Evolutionary conservation across 805 yeast genomes (phyloP).

Genomic region (Jamesozyma gamospora): DNA sequence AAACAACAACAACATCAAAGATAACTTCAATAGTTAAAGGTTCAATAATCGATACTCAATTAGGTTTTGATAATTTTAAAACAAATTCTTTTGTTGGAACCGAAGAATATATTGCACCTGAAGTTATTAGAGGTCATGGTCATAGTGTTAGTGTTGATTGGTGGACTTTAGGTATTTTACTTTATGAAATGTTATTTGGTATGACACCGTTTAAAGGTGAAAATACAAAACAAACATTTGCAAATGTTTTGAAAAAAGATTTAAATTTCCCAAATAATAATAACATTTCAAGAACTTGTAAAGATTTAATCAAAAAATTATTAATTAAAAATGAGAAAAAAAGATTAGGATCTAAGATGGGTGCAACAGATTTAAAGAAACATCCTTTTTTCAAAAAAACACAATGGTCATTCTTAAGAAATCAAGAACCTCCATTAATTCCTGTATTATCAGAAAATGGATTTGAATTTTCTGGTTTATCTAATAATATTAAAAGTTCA

Average conservation of each 20-base stretch:
- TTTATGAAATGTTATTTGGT: slow-evolving; percentile 92
- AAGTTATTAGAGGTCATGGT: slow-evolving; percentile 92
- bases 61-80: slow-evolving; percentile 90
- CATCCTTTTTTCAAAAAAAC: slow-evolving; percentile 86
- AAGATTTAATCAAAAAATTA: slow-evolving; percentile 67
- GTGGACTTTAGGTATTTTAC: slow-evolving; percentile 96
- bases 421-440: slow-evolving; percentile 91
- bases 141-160: slow-evolving; percentile 98
- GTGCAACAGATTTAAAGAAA: slow-evolving; percentile 88
- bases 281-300: slow-evolving; percentile 63
- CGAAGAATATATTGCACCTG: slow-evolving; percentile 98
- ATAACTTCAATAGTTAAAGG: slow-evolving; percentile 49
- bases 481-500: slow-evolving; percentile 4
- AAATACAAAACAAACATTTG: slow-evolving; percentile 80
- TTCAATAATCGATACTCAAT: slow-evolving; percentile 69
- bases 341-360: slow-evolving; percentile 82
- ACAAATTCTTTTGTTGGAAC: slow-evolving; percentile 98
- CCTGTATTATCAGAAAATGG: slow-evolving; percentile 59
- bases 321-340: slow-evolving; percentile 82
- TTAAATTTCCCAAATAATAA: slow-evolving; percentile 67
- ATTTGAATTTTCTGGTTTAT: slow-evolving; percentile 38
- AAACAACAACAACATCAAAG: slow-evolving; percentile 55
- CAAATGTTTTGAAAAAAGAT: slow-evolving; percentile 76
- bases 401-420: slow-evolving; percentile 91
- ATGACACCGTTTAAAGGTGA: slow-evolving; percentile 94